These are phyloP conservation scores for Rachicladosporium sp. DNA, from an alignment of 2,329 filamentous ascomycete species.

Conservation along the genomic window DNA sequence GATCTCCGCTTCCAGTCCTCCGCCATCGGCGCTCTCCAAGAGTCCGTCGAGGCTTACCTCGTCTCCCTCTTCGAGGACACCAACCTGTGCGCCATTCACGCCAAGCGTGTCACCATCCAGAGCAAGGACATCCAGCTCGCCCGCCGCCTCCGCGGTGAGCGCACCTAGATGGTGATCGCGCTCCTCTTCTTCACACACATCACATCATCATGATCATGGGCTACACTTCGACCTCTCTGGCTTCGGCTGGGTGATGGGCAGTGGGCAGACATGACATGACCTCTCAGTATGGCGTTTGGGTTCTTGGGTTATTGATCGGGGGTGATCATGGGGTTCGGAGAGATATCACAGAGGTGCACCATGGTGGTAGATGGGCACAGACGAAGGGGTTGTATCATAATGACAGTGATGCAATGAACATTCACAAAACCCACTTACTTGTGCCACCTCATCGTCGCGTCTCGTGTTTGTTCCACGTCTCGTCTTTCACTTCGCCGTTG, in stretches of 20 bases:
- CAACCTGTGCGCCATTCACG: slow-evolving; percentile 92
- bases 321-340: slow-evolving; percentile 12
- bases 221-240: slow-evolving; percentile 19
- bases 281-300: slow-evolving; percentile 13
- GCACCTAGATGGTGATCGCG: slow-evolving; percentile 30
- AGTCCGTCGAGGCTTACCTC: slow-evolving; percentile 91
- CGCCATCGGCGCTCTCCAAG: slow-evolving; percentile 83
- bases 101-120: slow-evolving; percentile 81
- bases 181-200: slow-evolving; percentile 10
- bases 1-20: slow-evolving; percentile 93
- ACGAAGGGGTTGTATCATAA: slow-evolving; percentile 26
- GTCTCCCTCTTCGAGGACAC: slow-evolving; percentile 94
- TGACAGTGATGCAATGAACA: slow-evolving; percentile 23
- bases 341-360: slow-evolving; percentile 24
- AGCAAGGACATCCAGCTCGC: slow-evolving; percentile 96
- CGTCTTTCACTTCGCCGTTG: neutral
- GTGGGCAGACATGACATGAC: slow-evolving; percentile 12
- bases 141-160: slow-evolving; percentile 43
- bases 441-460: neutral
- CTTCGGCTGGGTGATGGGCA: slow-evolving; percentile 20
- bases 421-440: slow-evolving; percentile 1
- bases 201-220: slow-evolving; percentile 14
- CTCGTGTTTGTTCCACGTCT: too few species aligned
- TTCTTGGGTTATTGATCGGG: slow-evolving; percentile 13
- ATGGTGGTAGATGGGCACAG: slow-evolving; percentile 11